Evolutionary conservation across 2,329 filamentous ascomycete genomes (phyloP).

Genomic region (Neofusicoccum laricinum): DNA sequence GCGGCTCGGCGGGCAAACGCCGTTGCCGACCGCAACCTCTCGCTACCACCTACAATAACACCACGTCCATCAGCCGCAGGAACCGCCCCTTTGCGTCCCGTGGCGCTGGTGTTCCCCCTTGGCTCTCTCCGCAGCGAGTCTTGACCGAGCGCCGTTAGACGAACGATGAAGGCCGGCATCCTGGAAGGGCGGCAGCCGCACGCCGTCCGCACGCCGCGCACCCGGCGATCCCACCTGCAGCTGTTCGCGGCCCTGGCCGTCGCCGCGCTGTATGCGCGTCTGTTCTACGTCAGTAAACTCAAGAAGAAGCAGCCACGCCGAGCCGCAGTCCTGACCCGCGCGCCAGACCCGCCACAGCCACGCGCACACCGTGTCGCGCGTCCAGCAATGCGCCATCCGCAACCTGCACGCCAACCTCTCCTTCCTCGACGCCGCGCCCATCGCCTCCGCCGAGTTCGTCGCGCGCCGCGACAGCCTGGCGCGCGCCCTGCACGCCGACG

Average conservation of each 20-base stretch:
- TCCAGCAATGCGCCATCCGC: slow-evolving; percentile 53
- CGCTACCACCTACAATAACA: slow-evolving; percentile 4
- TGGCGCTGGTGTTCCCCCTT: not conserved
- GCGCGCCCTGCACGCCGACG: slow-evolving; percentile 50
- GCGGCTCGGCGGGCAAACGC: not conserved
- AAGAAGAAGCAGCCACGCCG: not conserved
- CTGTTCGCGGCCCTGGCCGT: not conserved
- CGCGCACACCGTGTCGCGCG: slow-evolving; percentile 18
- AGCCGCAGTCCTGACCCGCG: not conserved
- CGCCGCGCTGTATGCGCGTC: not conserved
- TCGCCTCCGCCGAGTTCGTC: slow-evolving; percentile 52
- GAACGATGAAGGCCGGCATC: not conserved
- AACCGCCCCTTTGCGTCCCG: not conserved
- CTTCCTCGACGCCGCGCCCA: slow-evolving; percentile 53
- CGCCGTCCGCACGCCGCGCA: not conserved
- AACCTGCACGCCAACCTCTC: slow-evolving; percentile 50
- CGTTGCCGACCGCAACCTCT: slow-evolving; percentile 7
- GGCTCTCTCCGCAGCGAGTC: not conserved
- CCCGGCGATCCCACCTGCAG: slow-evolving; percentile 2
- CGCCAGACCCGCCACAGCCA: slow-evolving; percentile 8
- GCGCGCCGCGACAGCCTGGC: slow-evolving; percentile 57
- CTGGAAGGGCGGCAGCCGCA: not conserved
- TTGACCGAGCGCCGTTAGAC: not conserved
- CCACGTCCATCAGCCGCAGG: not conserved
- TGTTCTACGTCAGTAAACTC: slow-evolving; percentile 5